Percentiles rank a stretch among this genome's conserved stretches.
phyloP scores from a whole-genome alignment of 306 rosid genomes.

The Acmispon strigosus region DNA sequence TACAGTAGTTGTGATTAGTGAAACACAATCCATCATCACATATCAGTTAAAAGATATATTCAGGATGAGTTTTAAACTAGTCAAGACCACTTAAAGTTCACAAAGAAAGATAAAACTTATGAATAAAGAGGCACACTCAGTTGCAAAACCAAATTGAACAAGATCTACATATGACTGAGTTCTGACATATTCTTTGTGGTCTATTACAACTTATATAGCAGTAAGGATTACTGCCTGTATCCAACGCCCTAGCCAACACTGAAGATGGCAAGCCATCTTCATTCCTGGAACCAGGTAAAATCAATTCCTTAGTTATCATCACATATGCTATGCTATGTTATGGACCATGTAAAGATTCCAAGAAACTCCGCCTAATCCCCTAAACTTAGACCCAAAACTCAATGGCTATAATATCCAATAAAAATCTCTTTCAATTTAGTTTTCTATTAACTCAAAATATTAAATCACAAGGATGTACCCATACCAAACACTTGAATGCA shows the following conservation, averaged over 20 bases:
- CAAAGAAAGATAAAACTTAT: background rate
- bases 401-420: background rate
- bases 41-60: background rate
- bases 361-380: background rate
- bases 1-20: too few species aligned
- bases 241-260: too few species aligned
- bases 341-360: background rate
- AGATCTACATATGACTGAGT: background rate
- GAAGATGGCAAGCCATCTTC: background rate
- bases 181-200: background rate
- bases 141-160: background rate
- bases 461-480: background rate
- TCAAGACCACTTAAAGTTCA: background rate
- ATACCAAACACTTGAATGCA: background rate
- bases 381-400: background rate
- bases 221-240: background rate
- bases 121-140: background rate
- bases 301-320: background rate
- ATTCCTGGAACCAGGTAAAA: background rate
- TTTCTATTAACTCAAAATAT: slow-evolving; percentile 2
- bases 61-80: background rate
- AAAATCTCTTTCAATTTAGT: background rate
- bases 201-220: background rate
- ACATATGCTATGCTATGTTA: background rate
- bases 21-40: background rate